These are phyloP conservation scores for Phialocephala subalpina DNA, from an alignment of 2,329 filamentous ascomycete genomes.

Conservation along the genomic window DNA sequence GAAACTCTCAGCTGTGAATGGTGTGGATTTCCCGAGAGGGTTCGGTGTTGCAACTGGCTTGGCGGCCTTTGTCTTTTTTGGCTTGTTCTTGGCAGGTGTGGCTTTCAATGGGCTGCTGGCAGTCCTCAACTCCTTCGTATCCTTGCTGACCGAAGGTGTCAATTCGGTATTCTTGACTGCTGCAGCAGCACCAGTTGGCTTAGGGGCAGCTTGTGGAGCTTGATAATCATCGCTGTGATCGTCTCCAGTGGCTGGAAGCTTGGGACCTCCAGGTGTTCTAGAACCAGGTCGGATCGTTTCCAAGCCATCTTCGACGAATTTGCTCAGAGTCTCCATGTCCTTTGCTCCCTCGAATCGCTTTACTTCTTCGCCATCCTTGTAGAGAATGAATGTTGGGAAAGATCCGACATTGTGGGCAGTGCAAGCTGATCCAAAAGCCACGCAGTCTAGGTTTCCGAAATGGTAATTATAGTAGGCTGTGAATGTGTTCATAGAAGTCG, in stretches of 20 bases:
- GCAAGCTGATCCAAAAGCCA: conserved; percentile 84
- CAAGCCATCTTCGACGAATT: conserved; percentile 77
- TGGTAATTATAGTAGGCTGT: conserved; percentile 87
- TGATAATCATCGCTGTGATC: conserved; percentile 45
- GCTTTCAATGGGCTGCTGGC: conserved; percentile 34
- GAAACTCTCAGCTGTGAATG: conserved; percentile 85
- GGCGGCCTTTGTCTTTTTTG: conserved; percentile 54
- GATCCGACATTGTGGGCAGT: conserved; percentile 68
- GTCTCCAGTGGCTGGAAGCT: conserved; percentile 76
- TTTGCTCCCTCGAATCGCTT: conserved; percentile 73
- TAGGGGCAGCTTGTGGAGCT: conserved; percentile 23
- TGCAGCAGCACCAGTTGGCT: conserved; percentile 44
- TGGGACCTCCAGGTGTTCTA: conserved; percentile 62
- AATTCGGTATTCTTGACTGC: conserved; percentile 28
- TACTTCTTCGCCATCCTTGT: conserved; percentile 76
- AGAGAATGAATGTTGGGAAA: conserved; percentile 82
- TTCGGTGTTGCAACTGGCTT: conserved; percentile 72
- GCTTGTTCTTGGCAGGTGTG: conserved; percentile 45
- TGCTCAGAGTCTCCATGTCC: conserved; percentile 70
- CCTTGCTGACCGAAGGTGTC: conserved; percentile 36
- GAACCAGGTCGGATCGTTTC: conserved; percentile 84
- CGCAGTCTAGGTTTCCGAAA: conserved; percentile 87
- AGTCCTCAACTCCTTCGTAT: conserved; percentile 29
- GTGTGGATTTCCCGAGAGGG: conserved; percentile 75
- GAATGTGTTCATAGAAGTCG: conserved; percentile 65